Base-by-base conservation (phyloP, 2,329 filamentous ascomycete species). In the Seiridium cupressi region DNA sequence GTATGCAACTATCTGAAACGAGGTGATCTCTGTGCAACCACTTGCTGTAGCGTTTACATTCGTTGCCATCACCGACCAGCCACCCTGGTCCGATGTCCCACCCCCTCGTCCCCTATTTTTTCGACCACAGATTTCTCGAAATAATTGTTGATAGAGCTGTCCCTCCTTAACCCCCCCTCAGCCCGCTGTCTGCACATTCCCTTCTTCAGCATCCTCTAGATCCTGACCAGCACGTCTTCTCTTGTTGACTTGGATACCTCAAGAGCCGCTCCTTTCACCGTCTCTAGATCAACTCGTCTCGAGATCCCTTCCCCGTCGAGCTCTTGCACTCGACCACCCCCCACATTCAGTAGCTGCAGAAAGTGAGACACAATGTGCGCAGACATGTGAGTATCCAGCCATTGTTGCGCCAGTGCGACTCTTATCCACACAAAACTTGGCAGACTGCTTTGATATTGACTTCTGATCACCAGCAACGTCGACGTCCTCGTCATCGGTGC, bases 401-500 rank as follows among this genome's bases (percentile, higher is more conserved):
- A 32, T 40, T 56, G 13, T 13, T 35, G 42, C 13, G 49, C 35
- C 49, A 53, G 32, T 38, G 34, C 18, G 18, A 26, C 18, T 26
- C 18, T 26, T 26, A 26, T 26, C 18, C 18, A 26, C 18, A 26
- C 18, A 2, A 26, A 26, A 26, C 18, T 26, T 26, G 18, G 18
- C 18, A 26, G 18, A 26, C 18, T 26, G 18, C 18, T 26, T 26
- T 26, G 18, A 26, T 38, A n/a, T 32, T 53, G n/a, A 53, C 49
- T 53, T 38, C 10, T n/a, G 11, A 36, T 35, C 51, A 36, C 59
- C 42, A 96, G 93, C 77, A 89, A 92, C 73, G 92, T 98, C 76
- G 95, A 99, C 80, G 90, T 99, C 69, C 92, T 99, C 75, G 89
- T 99, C 78, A 97, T 98, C 82, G 95, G 95, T 74, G 94, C 94